phyloP scores from a whole-genome alignment of 257 asterid genomes.

The Solanum verrucosum region DNA sequence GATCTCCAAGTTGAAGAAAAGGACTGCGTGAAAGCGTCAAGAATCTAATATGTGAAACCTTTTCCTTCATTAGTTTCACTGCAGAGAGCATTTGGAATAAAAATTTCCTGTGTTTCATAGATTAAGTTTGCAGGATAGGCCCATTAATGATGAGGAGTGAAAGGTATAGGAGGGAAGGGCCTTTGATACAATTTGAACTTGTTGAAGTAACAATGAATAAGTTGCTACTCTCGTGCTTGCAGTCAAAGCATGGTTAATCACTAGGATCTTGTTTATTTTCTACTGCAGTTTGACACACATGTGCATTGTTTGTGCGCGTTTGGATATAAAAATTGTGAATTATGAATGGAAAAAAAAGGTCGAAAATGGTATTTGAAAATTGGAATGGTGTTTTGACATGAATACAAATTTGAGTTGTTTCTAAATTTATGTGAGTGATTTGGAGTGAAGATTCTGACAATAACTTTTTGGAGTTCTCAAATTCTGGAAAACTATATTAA shows the following conservation, averaged over 20 bases:
- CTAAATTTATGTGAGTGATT: not conserved
- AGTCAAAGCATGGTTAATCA: not conserved
- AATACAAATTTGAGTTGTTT: no score
- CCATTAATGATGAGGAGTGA: not conserved
- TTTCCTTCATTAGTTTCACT: no score
- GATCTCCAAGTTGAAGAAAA: no score
- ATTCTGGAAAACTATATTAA: no score
- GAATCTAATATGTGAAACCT: no score
- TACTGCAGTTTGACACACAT: not conserved
- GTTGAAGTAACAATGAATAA: not conserved
- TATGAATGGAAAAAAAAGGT: not conserved
- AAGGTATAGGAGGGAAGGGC: not conserved
- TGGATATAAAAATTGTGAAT: not conserved
- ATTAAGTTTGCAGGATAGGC: no score
- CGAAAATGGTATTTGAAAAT: not conserved
- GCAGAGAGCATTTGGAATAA: no score
- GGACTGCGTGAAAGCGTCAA: no score
- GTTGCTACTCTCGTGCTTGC: not conserved
- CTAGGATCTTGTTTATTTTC: not conserved
- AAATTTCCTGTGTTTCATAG: no score
- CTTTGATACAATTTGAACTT: not conserved
- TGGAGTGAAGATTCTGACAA: not conserved
- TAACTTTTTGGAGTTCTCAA: rapidly evolving
- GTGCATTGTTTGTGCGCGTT: not conserved
- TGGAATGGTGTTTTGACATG: no score